A percentile compares a stretch with the other conserved stretches of the same genome.
Evolutionary conservation across 176 grass and related monocot species (phyloP).

Genomic region (Raddia distichophylla): DNA sequence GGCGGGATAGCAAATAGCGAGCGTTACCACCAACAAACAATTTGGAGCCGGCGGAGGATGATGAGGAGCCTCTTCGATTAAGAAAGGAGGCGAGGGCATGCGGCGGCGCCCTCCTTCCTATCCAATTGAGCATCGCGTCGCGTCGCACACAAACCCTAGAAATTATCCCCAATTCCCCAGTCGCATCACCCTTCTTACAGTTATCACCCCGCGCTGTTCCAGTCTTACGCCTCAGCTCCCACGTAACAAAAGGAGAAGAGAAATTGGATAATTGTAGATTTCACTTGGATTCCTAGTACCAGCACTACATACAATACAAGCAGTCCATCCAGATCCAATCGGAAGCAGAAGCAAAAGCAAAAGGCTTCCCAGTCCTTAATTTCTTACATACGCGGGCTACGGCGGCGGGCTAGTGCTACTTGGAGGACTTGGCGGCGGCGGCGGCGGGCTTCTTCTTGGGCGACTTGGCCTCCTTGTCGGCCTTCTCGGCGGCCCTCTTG

Average conservation of each 20-base stretch:
- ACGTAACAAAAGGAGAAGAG: too few species aligned
- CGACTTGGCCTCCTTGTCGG: neutral
- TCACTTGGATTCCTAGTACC: neutral
- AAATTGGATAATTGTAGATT: too few species aligned
- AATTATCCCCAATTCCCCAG: neutral
- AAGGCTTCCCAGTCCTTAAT: too few species aligned
- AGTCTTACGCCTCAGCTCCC: neutral
- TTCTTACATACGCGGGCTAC: neutral
- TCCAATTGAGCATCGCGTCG: neutral
- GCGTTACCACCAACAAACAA: conserved; percentile 53
- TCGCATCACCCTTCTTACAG: neutral
- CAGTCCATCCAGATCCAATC: too few species aligned
- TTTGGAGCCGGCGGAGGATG: conserved; percentile 18
- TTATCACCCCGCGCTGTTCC: accelerated
- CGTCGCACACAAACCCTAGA: neutral
- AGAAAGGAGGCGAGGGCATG: neutral
- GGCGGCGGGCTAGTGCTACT: neutral
- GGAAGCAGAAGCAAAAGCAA: too few species aligned
- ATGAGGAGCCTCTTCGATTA: neutral
- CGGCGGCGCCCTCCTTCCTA: neutral
- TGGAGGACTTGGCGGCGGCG: neutral
- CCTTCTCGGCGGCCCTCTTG: conserved; percentile 25
- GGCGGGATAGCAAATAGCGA: neutral
- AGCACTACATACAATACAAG: neutral
- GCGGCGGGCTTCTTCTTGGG: conserved; percentile 14